A percentile compares a stretch with the other conserved stretches of the same genome.
phyloP scores from a whole-genome alignment of 2,329 filamentous ascomycete species.

The Penicillium sp. region DNA sequence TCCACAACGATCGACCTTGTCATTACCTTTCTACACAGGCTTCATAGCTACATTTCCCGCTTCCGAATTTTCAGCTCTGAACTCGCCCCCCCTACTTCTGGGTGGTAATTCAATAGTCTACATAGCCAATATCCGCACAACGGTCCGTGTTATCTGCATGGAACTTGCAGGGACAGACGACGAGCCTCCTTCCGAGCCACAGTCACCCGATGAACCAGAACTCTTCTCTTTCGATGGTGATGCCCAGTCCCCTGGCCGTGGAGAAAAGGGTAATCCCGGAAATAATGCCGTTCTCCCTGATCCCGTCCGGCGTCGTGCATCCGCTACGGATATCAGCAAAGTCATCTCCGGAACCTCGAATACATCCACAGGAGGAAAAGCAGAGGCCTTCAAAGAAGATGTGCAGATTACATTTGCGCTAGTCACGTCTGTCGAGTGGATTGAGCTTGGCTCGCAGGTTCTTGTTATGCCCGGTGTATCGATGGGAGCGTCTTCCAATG shows the following conservation, averaged over 20 bases:
- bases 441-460: constrained; percentile 57
- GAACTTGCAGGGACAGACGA: constrained; percentile 32
- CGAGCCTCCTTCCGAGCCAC: constrained; percentile 20
- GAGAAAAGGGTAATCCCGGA: neutral
- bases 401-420: constrained; percentile 57
- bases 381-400: constrained; percentile 26
- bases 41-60: constrained; percentile 71
- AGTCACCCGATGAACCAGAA: constrained; percentile 38
- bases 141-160: constrained; percentile 70
- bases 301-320: constrained; percentile 7
- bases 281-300: neutral
- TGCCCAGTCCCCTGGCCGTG: constrained; percentile 13
- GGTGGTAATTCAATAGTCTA: constrained; percentile 69
- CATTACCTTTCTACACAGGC: constrained; percentile 57
- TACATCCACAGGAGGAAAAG: neutral
- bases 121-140: constrained; percentile 79
- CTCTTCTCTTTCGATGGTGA: constrained; percentile 48
- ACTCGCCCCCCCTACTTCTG: constrained; percentile 56
- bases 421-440: constrained; percentile 57
- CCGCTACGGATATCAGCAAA: constrained; percentile 28
- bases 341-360: constrained; percentile 19
- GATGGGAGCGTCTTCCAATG: constrained; percentile 47
- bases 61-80: constrained; percentile 48
- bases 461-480: constrained; percentile 61
- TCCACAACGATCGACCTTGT: constrained; percentile 13